phyloP scores from a whole-genome alignment of 2,329 filamentous ascomycete species.

The Diaporthe ilicicola region DNA sequence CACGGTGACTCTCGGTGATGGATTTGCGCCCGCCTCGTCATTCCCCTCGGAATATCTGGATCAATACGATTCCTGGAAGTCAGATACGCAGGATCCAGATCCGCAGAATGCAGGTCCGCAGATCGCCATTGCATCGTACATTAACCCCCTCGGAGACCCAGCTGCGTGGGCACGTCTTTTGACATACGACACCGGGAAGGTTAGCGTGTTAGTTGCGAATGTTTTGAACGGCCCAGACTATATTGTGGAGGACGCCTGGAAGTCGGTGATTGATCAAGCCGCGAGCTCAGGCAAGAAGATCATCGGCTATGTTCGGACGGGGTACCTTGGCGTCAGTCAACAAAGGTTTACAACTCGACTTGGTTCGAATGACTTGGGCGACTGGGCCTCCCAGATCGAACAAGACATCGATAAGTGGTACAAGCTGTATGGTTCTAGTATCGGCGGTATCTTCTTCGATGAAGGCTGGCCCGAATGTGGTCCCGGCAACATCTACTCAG shows the following conservation, averaged over 20 bases:
- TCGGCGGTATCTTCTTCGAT: conserved; percentile 46
- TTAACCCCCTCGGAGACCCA: background rate
- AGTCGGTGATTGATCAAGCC: background rate
- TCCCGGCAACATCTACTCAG: conserved; percentile 38
- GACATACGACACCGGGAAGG: background rate
- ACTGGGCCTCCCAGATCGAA: conserved; percentile 40
- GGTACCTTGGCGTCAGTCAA: background rate
- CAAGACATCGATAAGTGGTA: conserved; percentile 39
- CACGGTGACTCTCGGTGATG: background rate
- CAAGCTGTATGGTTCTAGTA: conserved; percentile 36
- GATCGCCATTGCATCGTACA: background rate
- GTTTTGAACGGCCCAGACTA: background rate
- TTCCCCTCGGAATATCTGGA: background rate
- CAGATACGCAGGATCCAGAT: background rate
- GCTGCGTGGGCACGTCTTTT: background rate
- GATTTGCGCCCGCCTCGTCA: background rate
- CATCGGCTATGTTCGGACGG: background rate
- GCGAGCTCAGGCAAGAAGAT: background rate
- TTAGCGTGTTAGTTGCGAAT: background rate
- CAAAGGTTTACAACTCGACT: conserved; percentile 32
- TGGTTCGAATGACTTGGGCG: conserved; percentile 33
- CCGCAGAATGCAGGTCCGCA: background rate
- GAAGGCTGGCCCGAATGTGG: conserved; percentile 42
- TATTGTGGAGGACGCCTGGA: background rate
- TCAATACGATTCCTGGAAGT: background rate